Conservation (phyloP, 1,139 yeast species). For the Candida pseudoviswanathii region DNA sequence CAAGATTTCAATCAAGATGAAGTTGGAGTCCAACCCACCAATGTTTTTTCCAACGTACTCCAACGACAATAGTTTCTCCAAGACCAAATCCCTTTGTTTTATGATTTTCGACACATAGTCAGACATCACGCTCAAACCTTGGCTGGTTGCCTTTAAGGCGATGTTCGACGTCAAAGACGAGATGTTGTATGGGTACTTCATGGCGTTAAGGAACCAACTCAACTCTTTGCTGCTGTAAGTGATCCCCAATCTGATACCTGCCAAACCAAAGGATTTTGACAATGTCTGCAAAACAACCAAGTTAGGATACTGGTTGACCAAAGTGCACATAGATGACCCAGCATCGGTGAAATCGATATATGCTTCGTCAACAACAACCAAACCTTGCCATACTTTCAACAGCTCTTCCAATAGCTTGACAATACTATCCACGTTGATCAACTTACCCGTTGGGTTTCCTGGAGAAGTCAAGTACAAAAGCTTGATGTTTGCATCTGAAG, state of each 20-base stretch:
- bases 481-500: conserved; percentile 62
- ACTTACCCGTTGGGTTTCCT: conserved; percentile 92
- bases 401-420: conserved; percentile 53
- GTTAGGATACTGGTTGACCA: conserved; percentile 81
- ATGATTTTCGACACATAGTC: conserved; percentile 51
- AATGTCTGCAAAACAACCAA: conserved; percentile 88
- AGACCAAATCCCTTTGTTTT: conserved; percentile 55
- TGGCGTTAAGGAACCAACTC: conserved; percentile 71
- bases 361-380: conserved; percentile 91
- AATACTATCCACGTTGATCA: conserved; percentile 52
- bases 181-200: conserved; percentile 96
- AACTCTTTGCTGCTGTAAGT: conserved; percentile 66
- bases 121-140: conserved; percentile 63
- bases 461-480: conserved; percentile 90
- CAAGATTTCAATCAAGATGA: conserved; percentile 70
- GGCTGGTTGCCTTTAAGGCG: conserved; percentile 71
- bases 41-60: conserved; percentile 70
- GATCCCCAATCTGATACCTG: conserved; percentile 88
- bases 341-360: conserved; percentile 70
- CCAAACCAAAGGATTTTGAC: conserved; percentile 93
- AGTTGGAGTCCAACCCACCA: conserved; percentile 91
- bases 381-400: conserved; percentile 61
- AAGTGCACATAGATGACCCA: conserved; percentile 69
- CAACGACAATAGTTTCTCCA: conserved; percentile 53
- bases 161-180: conserved; percentile 78